Base-by-base conservation (phyloP, 805 yeast species). In the Ogataea dorogensis region DNA sequence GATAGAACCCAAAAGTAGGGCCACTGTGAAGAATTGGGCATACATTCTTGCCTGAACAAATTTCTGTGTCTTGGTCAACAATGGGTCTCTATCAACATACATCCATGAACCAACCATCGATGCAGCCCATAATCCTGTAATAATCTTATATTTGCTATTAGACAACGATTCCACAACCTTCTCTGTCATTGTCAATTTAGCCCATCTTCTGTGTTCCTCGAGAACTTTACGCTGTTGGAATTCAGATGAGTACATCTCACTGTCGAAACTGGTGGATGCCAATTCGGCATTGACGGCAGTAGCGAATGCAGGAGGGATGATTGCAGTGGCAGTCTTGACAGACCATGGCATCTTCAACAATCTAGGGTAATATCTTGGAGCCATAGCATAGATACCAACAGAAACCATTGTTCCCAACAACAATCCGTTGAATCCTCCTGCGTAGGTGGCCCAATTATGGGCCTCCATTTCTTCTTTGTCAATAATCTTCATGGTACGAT, bases 11-110 rank as follows among this genome's bases (percentile, higher is more conserved):
- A 86, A 61, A 46, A 86, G 64, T 43, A 86, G 64, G 8, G 73
- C 73, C 36, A 86, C 88, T 2, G 95, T 83, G 36, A 84, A 63
- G 46, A 82, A 85, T 61, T 86, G 95, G 8, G 95, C 95, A 56
- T 86, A 86, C 84, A 86, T 86, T 74, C 95, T 79, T 20, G 94
- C 94, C 57, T 82, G 89, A 21, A 83, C 93, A 31, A 84, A 76
- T 59, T 84, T 86, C 64, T 86, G 95, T 5, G 93, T 64, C 46
- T 70, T 73, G 36, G 86, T 75, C 81, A 86, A 73, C 56, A 79
- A 66, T 46, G 78, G 80, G 58, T 86, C 95, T 49, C 72, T 75
- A 64, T 84, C 79, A 34, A 84, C 86, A 28, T 66, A 52, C 30
- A 63, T 74, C 86, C 91, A 86, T 4, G 94, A 81, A 1, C 88